Evolutionary conservation across 208 protist genomes (phyloP), one percentile per base, ranked within the genome.

Genomic region (Naegleria lovaniensis): DNA sequence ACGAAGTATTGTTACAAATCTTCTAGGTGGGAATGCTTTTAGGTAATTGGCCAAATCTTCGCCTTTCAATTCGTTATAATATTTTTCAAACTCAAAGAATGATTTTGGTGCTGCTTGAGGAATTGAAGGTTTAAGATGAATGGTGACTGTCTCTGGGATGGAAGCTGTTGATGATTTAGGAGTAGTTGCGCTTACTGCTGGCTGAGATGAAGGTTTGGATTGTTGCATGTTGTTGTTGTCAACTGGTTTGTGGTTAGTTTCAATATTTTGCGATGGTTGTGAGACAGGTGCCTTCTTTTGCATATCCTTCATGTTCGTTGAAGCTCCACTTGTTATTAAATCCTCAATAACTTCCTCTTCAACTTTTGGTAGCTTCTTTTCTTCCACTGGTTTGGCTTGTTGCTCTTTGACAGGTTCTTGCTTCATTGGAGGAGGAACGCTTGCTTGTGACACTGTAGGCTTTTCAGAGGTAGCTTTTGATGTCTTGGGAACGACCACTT

Each of bases 31-130:
- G 11, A 67, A 29, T 67, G 22, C 55, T 67, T 29, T 87, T 0
- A 87, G 22, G 43, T 87, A 87, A 29, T 87, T 36, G 29, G 15
- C 19, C 40, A 87, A 41, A n/a, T 51, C 83, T 52, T 87, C 83
- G 3, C 41, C 33, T 29, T 48, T 36, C 38, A 87, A 51, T 52
- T 87, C 83, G 1, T 87, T 87, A 51, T 40, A 52, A 16, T 29
- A 9, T n/a, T 51, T 87, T 87, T 87, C 83, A 51, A 87, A 87
- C 38, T 87, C 83, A 51, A 51, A 87, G 15, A 38, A 87, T 51
- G 33, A 40, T 51, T 51, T 87, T 40, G 83, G 83, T 7, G 83
- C 40, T n/a, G 15, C 1, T 51, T 22, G 19, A 40, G 83, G 83
- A 16, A 87, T 29, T 87, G 15, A 51, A 25, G 40, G 22, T 51